phyloP scores from a whole-genome alignment of 805 yeast species.

The Pichia pseudocactophila region DNA sequence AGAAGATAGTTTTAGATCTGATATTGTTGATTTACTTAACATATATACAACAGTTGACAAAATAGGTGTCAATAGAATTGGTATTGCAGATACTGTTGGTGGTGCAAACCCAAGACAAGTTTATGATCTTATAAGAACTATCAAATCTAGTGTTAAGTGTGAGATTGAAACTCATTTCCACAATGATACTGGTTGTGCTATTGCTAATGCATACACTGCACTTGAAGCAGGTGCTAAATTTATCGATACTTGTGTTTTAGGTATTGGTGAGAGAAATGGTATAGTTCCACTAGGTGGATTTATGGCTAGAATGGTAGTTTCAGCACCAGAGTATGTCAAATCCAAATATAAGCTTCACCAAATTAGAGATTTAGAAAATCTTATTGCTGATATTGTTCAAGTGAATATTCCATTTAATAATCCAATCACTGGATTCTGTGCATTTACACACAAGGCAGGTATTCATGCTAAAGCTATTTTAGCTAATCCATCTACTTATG shows the following conservation, averaged over 20 bases:
- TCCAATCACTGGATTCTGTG: constrained; percentile 58
- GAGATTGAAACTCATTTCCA: constrained; percentile 57
- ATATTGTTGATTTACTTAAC: constrained; percentile 49
- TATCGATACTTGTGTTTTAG: constrained; percentile 50
- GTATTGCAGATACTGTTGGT: constrained; percentile 58
- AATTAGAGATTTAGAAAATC: constrained; percentile 48
- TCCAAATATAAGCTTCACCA: constrained; percentile 48
- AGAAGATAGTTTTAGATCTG: constrained; percentile 54
- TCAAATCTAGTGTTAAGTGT: constrained; percentile 48
- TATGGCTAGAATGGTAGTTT: constrained; percentile 57
- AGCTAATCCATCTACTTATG: constrained; percentile 57
- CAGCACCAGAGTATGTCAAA: constrained; percentile 49
- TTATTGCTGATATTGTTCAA: constrained; percentile 51
- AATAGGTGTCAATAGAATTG: constrained; percentile 53
- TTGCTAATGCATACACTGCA: constrained; percentile 56
- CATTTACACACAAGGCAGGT: constrained; percentile 58
- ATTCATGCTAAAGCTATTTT: constrained; percentile 54
- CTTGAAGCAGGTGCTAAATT: constrained; percentile 54
- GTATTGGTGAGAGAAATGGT: constrained; percentile 59
- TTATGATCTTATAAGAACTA: constrained; percentile 48
- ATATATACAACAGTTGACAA: constrained; percentile 54
- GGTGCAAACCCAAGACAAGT: constrained; percentile 60
- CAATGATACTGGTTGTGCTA: constrained; percentile 57
- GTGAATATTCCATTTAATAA: constrained; percentile 54
- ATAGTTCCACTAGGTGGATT: constrained; percentile 54